Evolutionary conservation across 371 early-diverging fungal species (phyloP), one percentile per base, ranked within the genome.

Genomic region (Circinella minor): DNA sequence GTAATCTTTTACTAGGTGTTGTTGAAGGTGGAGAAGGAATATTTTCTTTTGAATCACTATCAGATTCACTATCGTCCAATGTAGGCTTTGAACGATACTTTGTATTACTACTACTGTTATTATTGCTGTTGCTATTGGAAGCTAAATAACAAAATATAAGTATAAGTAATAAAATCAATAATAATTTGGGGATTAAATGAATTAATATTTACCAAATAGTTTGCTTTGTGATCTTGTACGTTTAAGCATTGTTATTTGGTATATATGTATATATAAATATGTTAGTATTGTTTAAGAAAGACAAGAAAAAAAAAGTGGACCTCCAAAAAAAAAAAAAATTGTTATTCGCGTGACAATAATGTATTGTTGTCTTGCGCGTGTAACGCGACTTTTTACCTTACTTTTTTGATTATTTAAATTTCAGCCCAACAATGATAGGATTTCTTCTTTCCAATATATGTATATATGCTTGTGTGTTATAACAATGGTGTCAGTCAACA

Each of bases 1-100:
- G 39, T 36, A 51, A 38, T 49, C 60, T 46, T 67, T 48, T 60
- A 6, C 38, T 48, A 9, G 71, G 66, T 61, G 71, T 70, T n/a
- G 71, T 70, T n/a, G 71, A 70, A 10, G 71, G 71, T 37, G 65
- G 65, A 27, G 61, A 60, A 20, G 66, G 71, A 4, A 65, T 15
- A 20, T 65, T 65, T 17, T 70, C 66, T 70, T 70, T 65, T 3
- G 6, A 27, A 47, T 59, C 66, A 37, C 27, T 37, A 36, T 70
- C 71, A 15, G 66, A 65, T 51, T 36, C 61, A 36, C 51, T 49
- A 36, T 57, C 57, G 57, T 57, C 57, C 4, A 27, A 3, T 18
- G 57, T 27, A 11, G 67, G 27, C 27, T 36, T 20, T 8, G 48
- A 5, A 11, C 66, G 36, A 47, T 48, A 39, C 49, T 48, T 18